Base-by-base conservation (phyloP, 1,139 yeast species). In the Entelexis paramagnoliae region DNA sequence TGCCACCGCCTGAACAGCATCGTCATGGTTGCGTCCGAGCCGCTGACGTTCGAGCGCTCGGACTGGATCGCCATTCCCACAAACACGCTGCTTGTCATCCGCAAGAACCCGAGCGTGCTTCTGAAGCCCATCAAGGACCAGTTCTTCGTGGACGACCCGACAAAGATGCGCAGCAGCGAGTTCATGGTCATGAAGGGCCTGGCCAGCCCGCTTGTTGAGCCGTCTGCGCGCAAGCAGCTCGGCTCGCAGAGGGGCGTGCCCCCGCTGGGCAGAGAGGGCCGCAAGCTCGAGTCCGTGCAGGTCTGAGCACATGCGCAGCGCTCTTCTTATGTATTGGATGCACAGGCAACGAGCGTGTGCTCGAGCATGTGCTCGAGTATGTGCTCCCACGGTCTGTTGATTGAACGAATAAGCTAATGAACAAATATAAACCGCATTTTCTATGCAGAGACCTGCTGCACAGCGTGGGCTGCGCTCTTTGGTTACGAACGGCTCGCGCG, bases 41-140 rank as follows among this genome's bases (percentile, higher is more conserved):
- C 98, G 0, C 73, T 91, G 54, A 91, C 98, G 0, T 91, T 91
- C 67, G 97, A 91, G 69, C 72, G 98, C 53, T 91, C 91, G 39
- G 98, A 91, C 68, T 91, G 98, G 98, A 84, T 91, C 54, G 83
- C 96, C 17, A 95, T 91, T 1, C 98, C 97, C 1, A 83, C 97
- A 3, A 91, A 91, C 66, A 83, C 96, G 2, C 70, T 83, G 3
- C 67, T 91, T n/a, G 84, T 95, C 0, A 81, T 91, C 55, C 51
- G 54, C 30, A 50, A 50, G 43, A 81, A 81, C 58, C 81, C 79
- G 52, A 86, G 95, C 1, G 94, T 91, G 9, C 71, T 91, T 50
- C 72, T 91, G 72, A 95, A 89, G 63, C 98, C 98, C 1, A 84
- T 91, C 35, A 72, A 76, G 50, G 98, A 91, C 66, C 96, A 91